These are phyloP conservation scores for Ganoderma lingzhi DNA, from an alignment of 1,284 basidiomycete species.

Conservation along the genomic window DNA sequence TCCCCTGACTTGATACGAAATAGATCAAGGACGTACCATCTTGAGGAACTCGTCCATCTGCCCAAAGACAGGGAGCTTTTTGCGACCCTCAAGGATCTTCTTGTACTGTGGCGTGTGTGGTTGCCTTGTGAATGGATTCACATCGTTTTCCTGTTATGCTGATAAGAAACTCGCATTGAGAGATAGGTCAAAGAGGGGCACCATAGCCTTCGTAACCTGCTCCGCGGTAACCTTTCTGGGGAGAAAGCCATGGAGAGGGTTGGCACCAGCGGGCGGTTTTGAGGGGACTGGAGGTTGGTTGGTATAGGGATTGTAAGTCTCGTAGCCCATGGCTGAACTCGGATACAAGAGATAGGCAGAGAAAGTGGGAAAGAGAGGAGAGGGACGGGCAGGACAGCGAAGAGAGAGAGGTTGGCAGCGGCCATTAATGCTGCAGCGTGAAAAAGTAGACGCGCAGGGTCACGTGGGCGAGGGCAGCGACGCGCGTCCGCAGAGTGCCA, in stretches of 20 bases:
- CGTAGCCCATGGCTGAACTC: constrained; percentile 12
- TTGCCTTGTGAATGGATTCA: constrained; percentile 89
- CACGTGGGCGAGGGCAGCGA: constrained; percentile 27
- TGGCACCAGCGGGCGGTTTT: constrained; percentile 32
- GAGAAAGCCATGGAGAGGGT: constrained; percentile 65
- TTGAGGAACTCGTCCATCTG: constrained; percentile 95
- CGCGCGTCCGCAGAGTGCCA: constrained; percentile 25
- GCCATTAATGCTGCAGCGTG: constrained; percentile 4
- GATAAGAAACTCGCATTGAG: neutral
- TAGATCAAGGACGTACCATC: constrained; percentile 63
- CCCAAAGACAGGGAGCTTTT: constrained; percentile 90
- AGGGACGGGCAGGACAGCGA: neutral
- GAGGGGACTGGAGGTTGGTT: constrained; percentile 31
- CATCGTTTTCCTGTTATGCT: constrained; percentile 72
- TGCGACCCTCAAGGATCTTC: constrained; percentile 87
- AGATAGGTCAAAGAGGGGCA: constrained; percentile 46
- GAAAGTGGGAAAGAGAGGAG: neutral
- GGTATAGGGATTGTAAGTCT: constrained; percentile 36
- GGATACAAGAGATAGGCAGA: neutral
- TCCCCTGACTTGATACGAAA: constrained; percentile 44
- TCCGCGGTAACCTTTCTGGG: constrained; percentile 58
- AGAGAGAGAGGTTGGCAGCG: neutral
- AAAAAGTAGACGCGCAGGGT: constrained; percentile 10
- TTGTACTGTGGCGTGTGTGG: constrained; percentile 85
- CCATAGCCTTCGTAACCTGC: constrained; percentile 42